phyloP scores from a whole-genome alignment of 257 asterid species.

The Gardenia jasminoides region DNA sequence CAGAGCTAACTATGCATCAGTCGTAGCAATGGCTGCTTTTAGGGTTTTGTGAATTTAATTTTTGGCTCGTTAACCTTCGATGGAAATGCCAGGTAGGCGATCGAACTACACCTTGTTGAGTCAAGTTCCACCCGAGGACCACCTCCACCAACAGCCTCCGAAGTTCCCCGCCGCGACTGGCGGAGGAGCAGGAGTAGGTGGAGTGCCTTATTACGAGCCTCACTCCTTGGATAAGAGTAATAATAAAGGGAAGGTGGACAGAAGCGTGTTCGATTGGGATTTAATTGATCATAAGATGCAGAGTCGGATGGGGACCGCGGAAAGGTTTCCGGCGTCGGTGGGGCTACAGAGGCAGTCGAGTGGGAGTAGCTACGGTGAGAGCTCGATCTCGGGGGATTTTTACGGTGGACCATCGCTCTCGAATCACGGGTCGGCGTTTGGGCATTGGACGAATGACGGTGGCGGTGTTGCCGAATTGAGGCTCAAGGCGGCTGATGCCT shows the following conservation, averaged over 20 bases:
- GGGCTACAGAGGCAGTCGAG: slow-evolving; percentile 89
- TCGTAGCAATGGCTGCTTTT: slow-evolving; percentile 30
- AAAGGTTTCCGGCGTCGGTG: slow-evolving; percentile 39
- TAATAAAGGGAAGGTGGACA: slow-evolving; percentile 38
- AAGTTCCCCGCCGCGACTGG: slow-evolving; percentile 35
- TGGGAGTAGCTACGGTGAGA: slow-evolving; percentile 89
- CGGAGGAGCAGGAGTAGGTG: slow-evolving; percentile 32
- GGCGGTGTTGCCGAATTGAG: slow-evolving; percentile 51
- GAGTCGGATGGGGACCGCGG: slow-evolving; percentile 52
- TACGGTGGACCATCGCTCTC: slow-evolving; percentile 51
- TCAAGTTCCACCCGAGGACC: slow-evolving; percentile 71
- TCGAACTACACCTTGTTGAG: slow-evolving; percentile 65
- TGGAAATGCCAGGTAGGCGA: slow-evolving; percentile 82
- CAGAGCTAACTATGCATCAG: neutral
- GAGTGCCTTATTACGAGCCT: slow-evolving; percentile 46
- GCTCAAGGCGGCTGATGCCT: slow-evolving; percentile 44
- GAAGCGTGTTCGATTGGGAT: slow-evolving; percentile 67
- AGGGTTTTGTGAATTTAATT: slow-evolving; percentile 33
- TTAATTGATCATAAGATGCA: slow-evolving; percentile 60
- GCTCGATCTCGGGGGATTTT: slow-evolving; percentile 83
- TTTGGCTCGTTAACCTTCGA: slow-evolving; percentile 23
- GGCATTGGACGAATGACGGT: slow-evolving; percentile 29
- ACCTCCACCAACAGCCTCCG: slow-evolving; percentile 38
- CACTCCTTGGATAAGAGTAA: slow-evolving; percentile 55
- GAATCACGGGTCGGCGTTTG: slow-evolving; percentile 41